Conservation (phyloP, 352 stramenopile genomes). For the Nothophytophthora sp. region DNA sequence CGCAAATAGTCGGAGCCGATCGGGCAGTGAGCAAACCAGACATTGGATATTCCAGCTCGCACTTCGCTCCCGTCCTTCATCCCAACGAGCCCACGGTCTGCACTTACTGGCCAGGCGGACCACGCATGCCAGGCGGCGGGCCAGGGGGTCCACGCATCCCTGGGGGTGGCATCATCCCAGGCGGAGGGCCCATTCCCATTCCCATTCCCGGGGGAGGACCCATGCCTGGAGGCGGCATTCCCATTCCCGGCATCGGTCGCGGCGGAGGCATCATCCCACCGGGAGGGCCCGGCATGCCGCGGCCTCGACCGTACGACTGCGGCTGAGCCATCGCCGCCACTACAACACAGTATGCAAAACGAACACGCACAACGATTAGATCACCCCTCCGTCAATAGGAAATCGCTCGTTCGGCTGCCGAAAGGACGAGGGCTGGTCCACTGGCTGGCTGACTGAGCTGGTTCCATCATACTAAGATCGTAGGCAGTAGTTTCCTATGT, state of each 20-base stretch:
- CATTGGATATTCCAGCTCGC: too few species aligned
- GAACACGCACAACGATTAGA: constrained; percentile 7
- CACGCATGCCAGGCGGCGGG: constrained; percentile 65
- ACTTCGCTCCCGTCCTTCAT: constrained; percentile 6
- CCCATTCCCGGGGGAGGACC: constrained; percentile 73
- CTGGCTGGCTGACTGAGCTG: not conserved
- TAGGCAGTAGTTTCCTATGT: constrained; percentile 70
- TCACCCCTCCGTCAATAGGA: not conserved
- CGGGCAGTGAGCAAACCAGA: too few species aligned
- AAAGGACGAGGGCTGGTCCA: not conserved
- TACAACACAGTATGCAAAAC: constrained; percentile 18
- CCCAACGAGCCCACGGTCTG: too few species aligned
- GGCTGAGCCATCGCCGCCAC: constrained; percentile 82
- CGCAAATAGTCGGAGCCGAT: not conserved
- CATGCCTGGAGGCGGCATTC: constrained; percentile 69
- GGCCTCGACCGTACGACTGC: constrained; percentile 78
- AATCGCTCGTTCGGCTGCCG: too few species aligned
- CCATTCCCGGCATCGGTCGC: constrained; percentile 61
- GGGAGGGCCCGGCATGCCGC: constrained; percentile 61
- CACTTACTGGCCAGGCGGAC: constrained; percentile 71
- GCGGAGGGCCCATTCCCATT: constrained; percentile 76
- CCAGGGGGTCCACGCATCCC: constrained; percentile 66
- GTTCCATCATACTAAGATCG: constrained; percentile 89
- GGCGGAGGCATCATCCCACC: constrained; percentile 68
- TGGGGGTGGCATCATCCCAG: constrained; percentile 76